Evolutionary conservation across 805 yeast species (phyloP), one percentile per base, ranked within the genome.

Genomic region (Naumovozyma castellii): DNA sequence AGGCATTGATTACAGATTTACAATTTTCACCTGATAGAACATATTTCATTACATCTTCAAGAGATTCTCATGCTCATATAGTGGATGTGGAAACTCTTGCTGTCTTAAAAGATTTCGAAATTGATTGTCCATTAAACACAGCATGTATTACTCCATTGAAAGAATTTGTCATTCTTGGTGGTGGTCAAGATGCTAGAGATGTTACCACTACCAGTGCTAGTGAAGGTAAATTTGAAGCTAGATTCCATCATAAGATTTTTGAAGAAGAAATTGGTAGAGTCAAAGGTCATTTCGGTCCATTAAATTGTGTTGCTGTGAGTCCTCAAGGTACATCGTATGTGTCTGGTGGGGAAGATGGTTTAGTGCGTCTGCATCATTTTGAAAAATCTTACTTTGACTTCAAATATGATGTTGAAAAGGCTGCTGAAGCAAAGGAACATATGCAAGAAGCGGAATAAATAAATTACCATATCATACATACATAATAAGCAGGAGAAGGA

Each of bases 271-370:
- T 92, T 49, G 98, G 97, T 50, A 81, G 96, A 67, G 90, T 92
- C 37, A 85, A 84, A 67, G 99, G 98, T 43, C 99, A 92, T 70
- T 92, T 92, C 73, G 99, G 99, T 72, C 99, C 99, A 36, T 76
- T 92, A 56, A 92, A 92, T 70, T 78, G 84, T 50, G 75, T 92
- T 47, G 95, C 95, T 25, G 84, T 86, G 39, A 95, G 87, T 65
- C 98, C 99, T 42, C 80, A 79, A 54, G 98, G 97, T 41, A 76
- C 82, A 27, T 81, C 90, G 36, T 92, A 83, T 62, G 88, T 94
- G n/a, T 81, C 94, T 43, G 99, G 98, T 37, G 95, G 96, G 59
- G 98, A 92, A 72, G 99, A 92, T 70, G 99, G 99, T 64, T 85
- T 77, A 57, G 83, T 92, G 46, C 85, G 98, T 69, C 75, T 92